Evolutionary conservation across 148 eudicot species (phyloP).

Genomic region (Camellia japonica): DNA sequence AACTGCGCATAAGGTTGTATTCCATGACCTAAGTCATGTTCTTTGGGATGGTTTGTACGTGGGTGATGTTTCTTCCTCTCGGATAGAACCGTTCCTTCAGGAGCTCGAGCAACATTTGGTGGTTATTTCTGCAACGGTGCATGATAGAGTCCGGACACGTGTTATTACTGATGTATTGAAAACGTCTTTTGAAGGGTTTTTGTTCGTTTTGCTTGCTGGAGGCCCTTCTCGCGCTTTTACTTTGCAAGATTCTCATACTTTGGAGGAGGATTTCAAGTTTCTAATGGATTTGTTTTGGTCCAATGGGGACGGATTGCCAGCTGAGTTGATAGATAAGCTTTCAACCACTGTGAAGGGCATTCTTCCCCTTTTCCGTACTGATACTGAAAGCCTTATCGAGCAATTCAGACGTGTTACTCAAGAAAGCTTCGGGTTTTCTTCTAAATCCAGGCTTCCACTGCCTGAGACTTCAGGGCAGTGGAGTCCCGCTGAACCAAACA

Average conservation of each 20-base stretch:
- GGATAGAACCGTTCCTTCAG: constrained; percentile 69
- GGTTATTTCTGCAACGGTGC: constrained; percentile 64
- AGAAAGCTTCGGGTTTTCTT: constrained; percentile 41
- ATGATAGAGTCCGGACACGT: constrained; percentile 75
- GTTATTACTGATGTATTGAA: constrained; percentile 80
- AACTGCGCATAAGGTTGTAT: constrained; percentile 65
- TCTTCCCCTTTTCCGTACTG: constrained; percentile 50
- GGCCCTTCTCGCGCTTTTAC: constrained; percentile 86
- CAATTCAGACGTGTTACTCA: constrained; percentile 37
- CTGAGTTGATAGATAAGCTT: constrained; percentile 61
- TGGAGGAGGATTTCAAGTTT: constrained; percentile 77
- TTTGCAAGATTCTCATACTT: constrained; percentile 43
- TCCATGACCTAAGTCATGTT: constrained; percentile 60
- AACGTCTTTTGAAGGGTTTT: constrained; percentile 84
- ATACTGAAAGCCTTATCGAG: constrained; percentile 62
- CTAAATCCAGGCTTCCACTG: constrained; percentile 54
- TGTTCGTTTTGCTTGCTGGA: constrained; percentile 81
- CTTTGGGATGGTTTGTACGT: constrained; percentile 65
- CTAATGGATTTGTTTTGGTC: constrained; percentile 85
- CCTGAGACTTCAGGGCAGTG: constrained; percentile 86
- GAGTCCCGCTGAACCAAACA: constrained; percentile 70
- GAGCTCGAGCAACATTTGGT: constrained; percentile 73
- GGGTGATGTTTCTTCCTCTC: constrained; percentile 61
- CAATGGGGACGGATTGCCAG: constrained; percentile 83
- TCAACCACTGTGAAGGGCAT: constrained; percentile 45